A percentile compares a stretch with the other conserved stretches of the same genome.
Evolutionary conservation across 768 basidiomycete species (phyloP).

Genomic region (Boletus patriciae): DNA sequence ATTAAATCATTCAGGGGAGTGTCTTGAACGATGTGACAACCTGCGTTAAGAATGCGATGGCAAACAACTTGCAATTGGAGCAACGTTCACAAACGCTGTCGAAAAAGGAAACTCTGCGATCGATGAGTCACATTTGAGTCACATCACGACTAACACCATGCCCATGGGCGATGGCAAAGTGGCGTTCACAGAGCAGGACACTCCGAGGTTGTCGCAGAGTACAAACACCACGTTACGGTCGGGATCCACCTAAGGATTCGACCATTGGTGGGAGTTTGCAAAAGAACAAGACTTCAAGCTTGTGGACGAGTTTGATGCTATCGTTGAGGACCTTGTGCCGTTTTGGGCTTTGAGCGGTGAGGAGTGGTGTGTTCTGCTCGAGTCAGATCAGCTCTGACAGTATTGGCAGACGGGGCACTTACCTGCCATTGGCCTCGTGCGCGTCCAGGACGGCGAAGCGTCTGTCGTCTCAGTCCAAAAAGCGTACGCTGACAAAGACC

Average conservation of each 20-base stretch:
- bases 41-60: no score
- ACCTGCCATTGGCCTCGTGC: conserved; percentile 85
- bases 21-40: no score
- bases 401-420: conserved; percentile 64
- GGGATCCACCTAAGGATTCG: conserved; percentile 88
- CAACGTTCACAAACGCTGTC: no score
- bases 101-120: no score
- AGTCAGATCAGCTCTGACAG: not conserved
- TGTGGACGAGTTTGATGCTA: conserved; percentile 76
- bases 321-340: no score
- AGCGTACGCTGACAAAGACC: conserved; percentile 59
- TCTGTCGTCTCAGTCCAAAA: conserved; percentile 58
- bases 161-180: conserved; percentile 83
- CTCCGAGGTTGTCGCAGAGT: conserved; percentile 80
- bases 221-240: conserved; percentile 72
- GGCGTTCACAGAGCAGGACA: conserved; percentile 83
- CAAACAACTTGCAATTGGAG: no score
- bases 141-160: conserved; percentile 72
- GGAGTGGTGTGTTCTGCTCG: conserved; percentile 45
- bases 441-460: conserved; percentile 64
- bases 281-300: conserved; percentile 70
- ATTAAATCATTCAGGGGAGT: no score
- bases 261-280: conserved; percentile 85
- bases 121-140: no score
- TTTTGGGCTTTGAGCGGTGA: conserved; percentile 18